A percentile compares a stretch with the other conserved stretches of the same genome.
These are phyloP conservation scores for Protea cynaroides DNA, from an alignment of 164 flowering plant species.

Conservation along the genomic window DNA sequence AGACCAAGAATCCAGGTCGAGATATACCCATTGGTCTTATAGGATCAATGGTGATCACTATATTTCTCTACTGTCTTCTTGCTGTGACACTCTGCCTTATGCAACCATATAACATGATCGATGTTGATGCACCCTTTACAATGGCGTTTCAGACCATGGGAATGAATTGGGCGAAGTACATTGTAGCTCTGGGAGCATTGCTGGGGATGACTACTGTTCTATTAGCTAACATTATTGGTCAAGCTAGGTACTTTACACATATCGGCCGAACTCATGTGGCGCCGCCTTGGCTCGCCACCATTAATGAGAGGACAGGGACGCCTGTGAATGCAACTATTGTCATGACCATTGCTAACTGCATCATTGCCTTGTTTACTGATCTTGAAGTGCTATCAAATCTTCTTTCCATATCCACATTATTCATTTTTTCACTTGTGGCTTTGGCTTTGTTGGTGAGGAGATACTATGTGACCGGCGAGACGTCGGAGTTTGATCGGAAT, in stretches of 20 bases:
- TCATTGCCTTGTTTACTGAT: slow-evolving; percentile 29
- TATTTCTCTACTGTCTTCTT: background rate
- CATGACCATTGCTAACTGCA: no score
- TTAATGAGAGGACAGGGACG: background rate
- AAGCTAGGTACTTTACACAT: no score
- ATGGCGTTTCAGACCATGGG: background rate
- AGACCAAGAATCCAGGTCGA: slow-evolving; percentile 12
- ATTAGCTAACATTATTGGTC: background rate
- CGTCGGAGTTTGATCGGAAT: slow-evolving; percentile 16
- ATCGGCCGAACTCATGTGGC: no score
- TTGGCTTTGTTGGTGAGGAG: slow-evolving; percentile 25
- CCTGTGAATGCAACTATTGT: background rate
- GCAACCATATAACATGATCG: slow-evolving; percentile 2
- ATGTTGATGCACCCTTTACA: background rate
- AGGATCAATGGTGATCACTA: slow-evolving; percentile 6
- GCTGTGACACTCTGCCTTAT: slow-evolving; percentile 5
- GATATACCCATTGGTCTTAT: slow-evolving; percentile 15
- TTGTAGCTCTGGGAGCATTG: background rate
- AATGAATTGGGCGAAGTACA: background rate
- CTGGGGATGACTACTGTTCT: background rate
- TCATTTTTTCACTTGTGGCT: slow-evolving; percentile 27
- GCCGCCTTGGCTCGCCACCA: no score
- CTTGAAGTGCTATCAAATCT: slow-evolving; percentile 27
- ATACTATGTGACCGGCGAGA: slow-evolving; percentile 23
- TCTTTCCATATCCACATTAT: slow-evolving; percentile 30